Conservation (phyloP, 2,329 filamentous ascomycete species). For the Escovopsis sp. region DNA sequence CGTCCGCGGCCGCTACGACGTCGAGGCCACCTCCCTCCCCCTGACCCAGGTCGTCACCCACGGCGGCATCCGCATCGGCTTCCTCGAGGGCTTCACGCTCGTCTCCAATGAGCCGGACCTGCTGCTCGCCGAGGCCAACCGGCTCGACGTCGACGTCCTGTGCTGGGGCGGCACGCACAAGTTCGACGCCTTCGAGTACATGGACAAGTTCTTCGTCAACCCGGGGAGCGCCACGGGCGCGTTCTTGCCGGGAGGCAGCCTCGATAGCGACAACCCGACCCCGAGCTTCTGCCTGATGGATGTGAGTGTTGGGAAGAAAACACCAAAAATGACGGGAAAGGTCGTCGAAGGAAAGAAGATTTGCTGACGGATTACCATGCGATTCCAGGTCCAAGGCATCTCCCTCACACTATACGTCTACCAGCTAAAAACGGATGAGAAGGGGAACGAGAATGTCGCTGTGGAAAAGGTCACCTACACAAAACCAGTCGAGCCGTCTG, state of each 20-base stretch:
- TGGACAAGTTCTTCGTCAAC: conserved; percentile 62
- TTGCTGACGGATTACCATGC: conserved; percentile 9
- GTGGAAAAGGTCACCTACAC: conserved; percentile 81
- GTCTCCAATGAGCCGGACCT: conserved; percentile 53
- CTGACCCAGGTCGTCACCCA: conserved; percentile 52
- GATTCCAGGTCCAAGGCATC: conserved; percentile 72
- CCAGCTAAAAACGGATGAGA: conserved; percentile 62
- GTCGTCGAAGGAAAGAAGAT: background rate
- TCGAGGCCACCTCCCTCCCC: conserved; percentile 50
- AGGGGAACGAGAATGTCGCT: conserved; percentile 63
- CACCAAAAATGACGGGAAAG: too few relatives aligned
- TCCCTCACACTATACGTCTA: conserved; percentile 94
- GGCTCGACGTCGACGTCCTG: conserved; percentile 52
- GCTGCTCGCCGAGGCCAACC: conserved; percentile 52
- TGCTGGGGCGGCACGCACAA: conserved; percentile 55
- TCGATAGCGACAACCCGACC: conserved; percentile 54
- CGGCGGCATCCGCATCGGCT: conserved; percentile 49
- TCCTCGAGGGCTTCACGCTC: conserved; percentile 53
- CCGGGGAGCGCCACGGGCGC: conserved; percentile 53
- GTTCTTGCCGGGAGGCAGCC: conserved; percentile 41
- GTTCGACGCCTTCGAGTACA: conserved; percentile 59
- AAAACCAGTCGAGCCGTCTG: conserved; percentile 51
- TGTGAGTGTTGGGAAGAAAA: conserved; percentile 41
- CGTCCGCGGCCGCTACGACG: conserved; percentile 52
- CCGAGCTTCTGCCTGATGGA: conserved; percentile 98